These are phyloP conservation scores for Cryptococcus jaspeensis DNA, from an alignment of 1,284 basidiomycete genomes.

Conservation along the genomic window DNA sequence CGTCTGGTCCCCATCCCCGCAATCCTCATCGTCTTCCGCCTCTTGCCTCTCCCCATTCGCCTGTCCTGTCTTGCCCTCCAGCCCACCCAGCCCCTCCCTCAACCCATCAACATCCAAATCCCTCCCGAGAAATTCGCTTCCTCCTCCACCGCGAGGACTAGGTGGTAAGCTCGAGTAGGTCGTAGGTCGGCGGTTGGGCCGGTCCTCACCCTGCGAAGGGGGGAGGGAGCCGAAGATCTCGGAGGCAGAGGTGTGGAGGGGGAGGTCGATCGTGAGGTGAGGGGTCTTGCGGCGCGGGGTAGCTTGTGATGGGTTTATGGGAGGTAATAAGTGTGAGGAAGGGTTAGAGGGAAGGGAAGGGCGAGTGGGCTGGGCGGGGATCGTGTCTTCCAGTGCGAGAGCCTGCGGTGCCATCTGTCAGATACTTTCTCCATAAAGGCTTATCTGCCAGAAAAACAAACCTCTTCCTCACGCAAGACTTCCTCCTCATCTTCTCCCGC, in stretches of 20 bases:
- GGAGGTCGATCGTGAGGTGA: slow-evolving; percentile 1
- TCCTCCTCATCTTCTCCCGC: slow-evolving; percentile 8
- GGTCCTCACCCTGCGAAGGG: not conserved
- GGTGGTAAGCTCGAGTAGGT: slow-evolving; percentile 47
- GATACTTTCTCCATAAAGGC: too few species aligned
- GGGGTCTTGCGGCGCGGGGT: not conserved
- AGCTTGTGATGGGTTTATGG: not conserved
- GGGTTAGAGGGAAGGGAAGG: not conserved
- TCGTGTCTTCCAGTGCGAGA: slow-evolving; percentile 8
- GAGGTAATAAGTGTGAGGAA: not conserved
- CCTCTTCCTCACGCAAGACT: slow-evolving; percentile 11
- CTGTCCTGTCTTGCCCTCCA: not conserved
- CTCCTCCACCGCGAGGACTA: slow-evolving; percentile 33
- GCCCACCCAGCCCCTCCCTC: slow-evolving; percentile 8
- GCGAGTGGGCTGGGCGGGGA: not conserved
- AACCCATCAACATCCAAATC: slow-evolving; percentile 17
- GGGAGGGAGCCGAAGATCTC: slow-evolving; percentile 21
- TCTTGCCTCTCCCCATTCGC: not conserved
- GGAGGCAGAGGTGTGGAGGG: slow-evolving; percentile 23
- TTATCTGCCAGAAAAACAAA: not conserved
- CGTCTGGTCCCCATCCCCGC: not conserved
- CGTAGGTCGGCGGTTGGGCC: slow-evolving; percentile 14
- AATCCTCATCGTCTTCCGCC: not conserved
- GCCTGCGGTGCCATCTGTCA: too few species aligned
- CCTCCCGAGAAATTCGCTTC: slow-evolving; percentile 12